phyloP scores from a whole-genome alignment of 345 rosid species.

The Cochlearia excelsa region DNA sequence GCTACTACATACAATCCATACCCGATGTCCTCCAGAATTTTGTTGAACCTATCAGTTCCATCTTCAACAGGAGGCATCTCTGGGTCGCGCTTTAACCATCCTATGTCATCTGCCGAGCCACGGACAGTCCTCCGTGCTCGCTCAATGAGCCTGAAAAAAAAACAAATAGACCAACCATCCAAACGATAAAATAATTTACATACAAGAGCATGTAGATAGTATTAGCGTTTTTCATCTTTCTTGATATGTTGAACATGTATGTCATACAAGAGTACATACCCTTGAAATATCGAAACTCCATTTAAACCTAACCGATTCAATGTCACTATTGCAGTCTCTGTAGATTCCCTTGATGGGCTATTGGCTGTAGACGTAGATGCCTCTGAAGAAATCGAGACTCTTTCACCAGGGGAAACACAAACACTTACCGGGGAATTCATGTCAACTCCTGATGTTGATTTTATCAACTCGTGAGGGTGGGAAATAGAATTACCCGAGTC shows the following conservation, averaged over 20 bases:
- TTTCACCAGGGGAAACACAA: slow-evolving; percentile 40
- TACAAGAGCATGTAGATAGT: slow-evolving; percentile 8
- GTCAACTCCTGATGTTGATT: slow-evolving; percentile 43
- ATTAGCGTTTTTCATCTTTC: slow-evolving; percentile 7
- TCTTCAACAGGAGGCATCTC: slow-evolving; percentile 87
- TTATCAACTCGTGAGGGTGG: slow-evolving; percentile 52
- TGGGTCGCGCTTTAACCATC: slow-evolving; percentile 74
- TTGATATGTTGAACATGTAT: slow-evolving; percentile 9
- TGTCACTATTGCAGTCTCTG: slow-evolving; percentile 44
- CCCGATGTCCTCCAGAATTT: slow-evolving; percentile 81
- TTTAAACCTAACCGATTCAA: slow-evolving; percentile 41
- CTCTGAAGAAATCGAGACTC: slow-evolving; percentile 42
- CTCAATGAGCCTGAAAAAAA: slow-evolving; percentile 65
- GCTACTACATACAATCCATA: slow-evolving; percentile 33
- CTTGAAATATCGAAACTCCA: slow-evolving; percentile 76
- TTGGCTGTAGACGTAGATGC: slow-evolving; percentile 47
- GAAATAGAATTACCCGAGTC: slow-evolving; percentile 44
- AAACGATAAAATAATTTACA: slow-evolving; percentile 1
- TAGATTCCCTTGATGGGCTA: slow-evolving; percentile 37
- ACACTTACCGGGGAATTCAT: slow-evolving; percentile 36
- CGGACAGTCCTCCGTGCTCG: slow-evolving; percentile 87
- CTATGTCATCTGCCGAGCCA: slow-evolving; percentile 95
- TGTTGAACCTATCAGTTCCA: slow-evolving; percentile 73
- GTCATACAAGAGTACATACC: slow-evolving; percentile 47
- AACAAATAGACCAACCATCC: not conserved